Evolutionary conservation across 805 yeast genomes (phyloP), one percentile per base, ranked within the genome.

Genomic region (Candida ortonii): DNA sequence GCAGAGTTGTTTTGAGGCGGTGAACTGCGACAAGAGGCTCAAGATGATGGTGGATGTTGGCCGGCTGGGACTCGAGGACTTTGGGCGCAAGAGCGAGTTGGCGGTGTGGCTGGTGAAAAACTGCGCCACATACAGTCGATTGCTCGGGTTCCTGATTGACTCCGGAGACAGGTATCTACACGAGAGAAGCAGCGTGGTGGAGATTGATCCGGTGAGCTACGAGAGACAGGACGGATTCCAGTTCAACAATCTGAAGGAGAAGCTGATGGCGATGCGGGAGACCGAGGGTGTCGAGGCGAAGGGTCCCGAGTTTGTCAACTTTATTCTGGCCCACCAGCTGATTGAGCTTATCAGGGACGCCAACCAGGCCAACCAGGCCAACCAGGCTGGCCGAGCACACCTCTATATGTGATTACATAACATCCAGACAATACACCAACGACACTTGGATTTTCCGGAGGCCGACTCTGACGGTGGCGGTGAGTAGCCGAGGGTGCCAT

Each of bases 101-200:
- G 38, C 34, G 1, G 28, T 23, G 4, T 25, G 20, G n/a, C 33
- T 55, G 19, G 39, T 57, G 33, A 41, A 57, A 10, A 31, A 30
- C 29, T 38, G 44, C 6, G 19, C 28, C 2, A 31, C 45, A 5
- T 53, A 48, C 33, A 26, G 43, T 10, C 40, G 47, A 18, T 41
- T 66, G 5, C 28, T 65, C 4, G 73, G 73, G 1, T 57, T 68
- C 12, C 42, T 62, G 46, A 47, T 68, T 16, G 67, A 68, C 38
- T 62, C 68, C 22, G 73, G 72, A 15, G 65, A 64, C 22, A 29
- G 50, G 25, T 67, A 65, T 38, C 34, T 52, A n/a, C 49, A 49
- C 8, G 37, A 43, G 16, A 41, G 26, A 7, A 28, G 41, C 6
- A 21, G 34, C 12, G 30, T 43, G 11, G 37, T 29, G 10, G 49